These are phyloP conservation scores for Canna indica DNA, from an alignment of 176 grass and related monocot species.

Conservation along the genomic window DNA sequence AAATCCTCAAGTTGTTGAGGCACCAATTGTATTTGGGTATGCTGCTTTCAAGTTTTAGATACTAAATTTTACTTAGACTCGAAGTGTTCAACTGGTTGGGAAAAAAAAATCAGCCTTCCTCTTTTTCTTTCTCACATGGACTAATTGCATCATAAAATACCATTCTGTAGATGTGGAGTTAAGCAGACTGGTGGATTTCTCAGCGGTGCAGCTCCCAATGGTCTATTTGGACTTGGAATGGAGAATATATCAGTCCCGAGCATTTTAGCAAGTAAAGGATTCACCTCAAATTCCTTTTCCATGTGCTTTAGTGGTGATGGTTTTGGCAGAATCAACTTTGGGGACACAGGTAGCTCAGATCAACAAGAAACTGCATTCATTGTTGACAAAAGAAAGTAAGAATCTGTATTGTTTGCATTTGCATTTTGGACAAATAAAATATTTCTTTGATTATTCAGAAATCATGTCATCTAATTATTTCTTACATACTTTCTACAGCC, in stretches of 20 bases:
- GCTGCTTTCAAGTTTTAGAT: background rate
- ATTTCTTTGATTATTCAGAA: background rate
- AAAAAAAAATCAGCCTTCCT: no score
- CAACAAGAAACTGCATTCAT: slow-evolving; percentile 72
- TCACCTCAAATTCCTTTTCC: slow-evolving; percentile 70
- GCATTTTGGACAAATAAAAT: background rate
- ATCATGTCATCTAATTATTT: background rate
- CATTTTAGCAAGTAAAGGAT: slow-evolving; percentile 51
- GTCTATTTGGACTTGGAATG: slow-evolving; percentile 80
- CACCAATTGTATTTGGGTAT: slow-evolving; percentile 80
- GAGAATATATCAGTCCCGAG: slow-evolving; percentile 70
- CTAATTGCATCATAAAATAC: background rate
- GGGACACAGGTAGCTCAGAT: slow-evolving; percentile 71
- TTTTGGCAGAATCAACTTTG: slow-evolving; percentile 75
- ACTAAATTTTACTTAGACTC: no score
- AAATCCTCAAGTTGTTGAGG: slow-evolving; percentile 32
- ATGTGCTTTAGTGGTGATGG: slow-evolving; percentile 76
- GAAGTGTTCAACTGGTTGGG: no score
- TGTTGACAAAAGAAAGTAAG: slow-evolving; percentile 48
- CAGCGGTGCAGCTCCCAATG: slow-evolving; percentile 55
- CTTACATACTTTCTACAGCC: slow-evolving; percentile 30
- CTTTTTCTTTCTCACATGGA: no score
- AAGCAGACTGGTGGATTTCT: slow-evolving; percentile 73
- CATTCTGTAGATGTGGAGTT: slow-evolving; percentile 71
- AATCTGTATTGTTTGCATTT: background rate